Base-by-base conservation (phyloP, 2,329 filamentous ascomycete genomes). In the Thermothelomyces thermophilus region DNA sequence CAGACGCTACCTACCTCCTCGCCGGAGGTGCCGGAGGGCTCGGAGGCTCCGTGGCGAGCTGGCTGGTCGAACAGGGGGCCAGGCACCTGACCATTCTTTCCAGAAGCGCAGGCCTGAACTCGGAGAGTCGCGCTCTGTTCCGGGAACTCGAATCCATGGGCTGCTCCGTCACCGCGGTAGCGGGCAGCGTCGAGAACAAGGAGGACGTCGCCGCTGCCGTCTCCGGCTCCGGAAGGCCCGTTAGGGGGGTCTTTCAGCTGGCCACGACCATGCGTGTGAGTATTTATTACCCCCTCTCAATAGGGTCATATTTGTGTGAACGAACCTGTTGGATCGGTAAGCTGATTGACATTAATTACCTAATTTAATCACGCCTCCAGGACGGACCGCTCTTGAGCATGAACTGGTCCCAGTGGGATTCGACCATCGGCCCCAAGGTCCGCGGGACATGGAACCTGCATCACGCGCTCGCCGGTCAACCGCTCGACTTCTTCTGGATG, bases 1-100 rank as follows among this genome's bases (percentile, higher is more conserved):
- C 7, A 60, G 61, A 8, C 60, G 43, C 34, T 16, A 39, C 43
- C 2, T 46, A 46, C 43, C 43, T 46, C 1, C 13, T 46, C 7
- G 26, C 22, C 2, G 43, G 43, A 14, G 43, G 43, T 1, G 3
- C 24, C 35, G 20, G 31, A 13, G 43, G 43, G 3, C 43, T 46
- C 8, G 43, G 43, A 1, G 17, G 10, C 2, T 31, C 26, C 13
- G n/a, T 46, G 11, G 26, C 34, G 1, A 46, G 13, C 8, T 33
- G 43, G 35, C 43, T 46, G 14, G 43, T 33, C 6, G 34, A 46
- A 7, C 24, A 39, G 4, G 43, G 43, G 0, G 43, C 43, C 8
- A 30, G 11, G 6, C 10, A 46, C 17, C 11, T 46, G 16, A 39
- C 35, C 1, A 6, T 46, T 24, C 11, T 46, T 1, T 46, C 43